phyloP scores from a whole-genome alignment of 2,329 filamentous ascomycete genomes.

The Nemania bipapillata region DNA sequence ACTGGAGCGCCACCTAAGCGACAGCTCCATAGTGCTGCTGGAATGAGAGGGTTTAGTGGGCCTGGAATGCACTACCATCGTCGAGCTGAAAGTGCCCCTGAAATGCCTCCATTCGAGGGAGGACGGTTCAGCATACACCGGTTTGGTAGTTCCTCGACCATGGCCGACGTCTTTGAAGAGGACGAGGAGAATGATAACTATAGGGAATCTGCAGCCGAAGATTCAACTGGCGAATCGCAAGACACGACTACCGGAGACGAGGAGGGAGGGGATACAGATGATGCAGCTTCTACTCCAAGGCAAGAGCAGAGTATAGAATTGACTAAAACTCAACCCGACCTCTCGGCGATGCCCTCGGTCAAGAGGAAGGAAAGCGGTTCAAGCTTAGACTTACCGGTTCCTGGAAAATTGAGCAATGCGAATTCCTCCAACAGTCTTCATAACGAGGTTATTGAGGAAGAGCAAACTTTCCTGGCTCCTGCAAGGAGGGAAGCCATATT shows the following conservation, averaged over 20 bases:
- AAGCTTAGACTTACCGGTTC: conserved; percentile 55
- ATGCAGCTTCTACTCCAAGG: conserved; percentile 48
- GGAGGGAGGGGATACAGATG: conserved; percentile 43
- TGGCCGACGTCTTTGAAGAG: conserved; percentile 89
- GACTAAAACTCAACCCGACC: conserved; percentile 32
- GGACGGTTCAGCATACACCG: conserved; percentile 67
- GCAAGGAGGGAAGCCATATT: conserved; percentile 55
- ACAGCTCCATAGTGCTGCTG: conserved; percentile 79
- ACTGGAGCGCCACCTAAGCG: conserved; percentile 68
- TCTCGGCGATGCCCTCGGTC: conserved; percentile 41
- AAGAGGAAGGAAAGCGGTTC: conserved; percentile 61
- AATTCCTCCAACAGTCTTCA: conserved; percentile 63
- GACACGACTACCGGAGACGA: conserved; percentile 43
- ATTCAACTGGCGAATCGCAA: conserved; percentile 45
- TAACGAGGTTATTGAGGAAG: conserved; percentile 64
- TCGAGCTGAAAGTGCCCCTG: conserved; percentile 82
- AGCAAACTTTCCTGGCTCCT: conserved; percentile 54
- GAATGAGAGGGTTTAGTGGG: conserved; percentile 74
- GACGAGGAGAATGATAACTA: conserved; percentile 73
- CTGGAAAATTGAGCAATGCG: conserved; percentile 59
- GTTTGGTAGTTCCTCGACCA: conserved; percentile 74
- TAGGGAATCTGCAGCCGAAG: conserved; percentile 45
- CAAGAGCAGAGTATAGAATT: conserved; percentile 47
- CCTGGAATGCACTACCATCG: conserved; percentile 80
- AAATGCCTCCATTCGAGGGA: conserved; percentile 78